A percentile compares a stretch with the other conserved stretches of the same genome.
phyloP scores from a whole-genome alignment of 768 basidiomycete genomes.

The Trametes maxima region DNA sequence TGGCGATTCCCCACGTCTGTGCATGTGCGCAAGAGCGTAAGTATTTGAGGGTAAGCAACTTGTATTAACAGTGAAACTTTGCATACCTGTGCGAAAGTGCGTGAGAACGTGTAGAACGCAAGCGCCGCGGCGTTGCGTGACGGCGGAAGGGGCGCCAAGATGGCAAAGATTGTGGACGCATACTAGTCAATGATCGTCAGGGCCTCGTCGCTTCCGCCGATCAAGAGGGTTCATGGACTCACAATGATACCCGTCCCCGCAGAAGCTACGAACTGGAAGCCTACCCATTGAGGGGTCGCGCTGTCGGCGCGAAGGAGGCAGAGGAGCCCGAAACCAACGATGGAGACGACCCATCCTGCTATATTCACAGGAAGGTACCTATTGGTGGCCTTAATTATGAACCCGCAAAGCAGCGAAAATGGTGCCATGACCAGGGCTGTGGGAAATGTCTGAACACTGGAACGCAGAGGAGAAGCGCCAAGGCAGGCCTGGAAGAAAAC shows the following conservation, averaged over 20 bases:
- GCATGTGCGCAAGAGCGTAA: not conserved
- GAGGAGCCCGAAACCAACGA: conserved; percentile 42
- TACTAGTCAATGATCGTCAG: conserved; percentile 14
- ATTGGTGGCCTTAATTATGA: conserved; percentile 27
- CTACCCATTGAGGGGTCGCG: conserved; percentile 30
- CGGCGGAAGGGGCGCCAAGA: conserved; percentile 34
- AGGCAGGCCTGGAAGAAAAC: conserved; percentile 49
- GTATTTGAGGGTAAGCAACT: not conserved
- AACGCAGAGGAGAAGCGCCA: conserved; percentile 34
- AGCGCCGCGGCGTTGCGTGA: conserved; percentile 38
- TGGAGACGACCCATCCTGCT: conserved; percentile 40
- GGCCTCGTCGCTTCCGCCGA: not conserved
- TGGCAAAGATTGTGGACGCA: conserved; percentile 23
- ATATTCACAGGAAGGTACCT: conserved; percentile 35
- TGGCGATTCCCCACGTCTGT: conserved; percentile 54
- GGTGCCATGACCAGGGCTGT: conserved; percentile 34
- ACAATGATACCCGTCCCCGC: conserved; percentile 25
- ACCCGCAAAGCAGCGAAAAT: conserved; percentile 32
- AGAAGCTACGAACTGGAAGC: conserved; percentile 31
- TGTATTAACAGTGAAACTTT: not conserved
- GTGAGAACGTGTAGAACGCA: conserved; percentile 33
- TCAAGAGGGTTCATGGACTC: not conserved
- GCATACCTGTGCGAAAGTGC: conserved; percentile 27
- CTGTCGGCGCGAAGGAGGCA: conserved; percentile 30
- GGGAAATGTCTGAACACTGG: conserved; percentile 30